Evolutionary conservation across 305 asterid species (phyloP), one percentile per base, ranked within the genome.

Genomic region (Fraxinus greggii): DNA sequence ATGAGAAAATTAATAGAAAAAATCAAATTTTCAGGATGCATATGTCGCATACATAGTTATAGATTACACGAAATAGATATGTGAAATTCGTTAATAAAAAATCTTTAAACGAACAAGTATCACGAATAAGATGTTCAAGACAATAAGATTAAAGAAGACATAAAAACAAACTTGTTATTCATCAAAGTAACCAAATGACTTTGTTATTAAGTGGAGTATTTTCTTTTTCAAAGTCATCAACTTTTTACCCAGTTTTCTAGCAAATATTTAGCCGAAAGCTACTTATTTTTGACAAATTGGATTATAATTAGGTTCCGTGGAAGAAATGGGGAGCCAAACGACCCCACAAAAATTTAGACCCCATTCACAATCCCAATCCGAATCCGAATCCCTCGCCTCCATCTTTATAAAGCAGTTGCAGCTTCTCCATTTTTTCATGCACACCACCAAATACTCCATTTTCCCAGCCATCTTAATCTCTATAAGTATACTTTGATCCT

Each of bases 351-450:
- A 65, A 42, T 21, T 31, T 10, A 65, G 35, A 2, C 73, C 72
- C 31, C 29, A 59, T 5, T 5, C 65, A 31, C 4, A 61, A 63
- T 21, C 36, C 63, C 36, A 23, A 61, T 2, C 72, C 32, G 1
- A 59, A 19, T 29, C 23, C 72, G n/a, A n/a, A 17, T 32, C 59
- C 81, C 74, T 17, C 10, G 48, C 17, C 56, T 76, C 9, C 24
- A 1, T 31, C 61, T 56, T 48, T 79, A 67, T 79, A 81, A 87
- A 83, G 91, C 91, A 88, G 85, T 83, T 83, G 77, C 28, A 81
- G 78, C 86, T 85, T 85, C 87, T 86, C 84, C 86, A 79, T 70
- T 81, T 61, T 79, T 61, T 85, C 89, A 86, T 88, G 91, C 91
- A 88, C 79, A 83, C 72, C 80, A 83, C 86, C 85, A 81, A 81